phyloP scores from a whole-genome alignment of 2,329 filamentous ascomycete genomes.

The Phyllosticta citrichinensis region DNA sequence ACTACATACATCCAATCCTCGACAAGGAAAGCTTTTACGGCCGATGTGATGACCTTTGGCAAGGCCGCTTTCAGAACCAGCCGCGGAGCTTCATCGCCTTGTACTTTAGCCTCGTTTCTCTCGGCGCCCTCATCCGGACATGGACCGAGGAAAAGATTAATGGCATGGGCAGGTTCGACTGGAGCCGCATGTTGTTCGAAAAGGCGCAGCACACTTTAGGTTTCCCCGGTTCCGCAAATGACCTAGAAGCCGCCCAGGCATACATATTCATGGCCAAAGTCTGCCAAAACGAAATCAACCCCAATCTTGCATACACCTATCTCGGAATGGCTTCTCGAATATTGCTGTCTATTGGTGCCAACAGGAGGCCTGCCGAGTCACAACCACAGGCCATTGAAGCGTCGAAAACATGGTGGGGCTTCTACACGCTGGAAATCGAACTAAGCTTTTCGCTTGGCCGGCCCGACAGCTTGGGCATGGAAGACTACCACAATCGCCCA shows the following conservation, averaged over 20 bases:
- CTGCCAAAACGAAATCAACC: conserved; percentile 41
- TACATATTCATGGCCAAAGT: conserved; percentile 41
- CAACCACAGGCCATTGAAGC: conserved; percentile 3
- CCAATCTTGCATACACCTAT: conserved; percentile 40
- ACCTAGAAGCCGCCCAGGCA: conserved; percentile 40
- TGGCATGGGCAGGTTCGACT: conserved; percentile 36
- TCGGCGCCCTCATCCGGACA: conserved; percentile 37
- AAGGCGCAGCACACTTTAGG: conserved; percentile 32
- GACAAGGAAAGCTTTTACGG: conserved; percentile 36
- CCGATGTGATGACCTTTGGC: conserved; percentile 36
- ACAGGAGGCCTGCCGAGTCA: conserved; percentile 24
- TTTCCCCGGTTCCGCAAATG: conserved; percentile 33
- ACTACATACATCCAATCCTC: conserved; percentile 39
- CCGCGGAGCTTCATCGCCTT: conserved; percentile 36
- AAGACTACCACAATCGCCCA: conserved; percentile 39
- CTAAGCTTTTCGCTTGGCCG: conserved; percentile 40
- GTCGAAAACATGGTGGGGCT: conserved; percentile 15
- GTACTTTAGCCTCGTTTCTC: conserved; percentile 38
- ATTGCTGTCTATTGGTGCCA: conserved; percentile 39
- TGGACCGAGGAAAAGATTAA: conserved; percentile 35
- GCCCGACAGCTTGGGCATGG: conserved; percentile 39
- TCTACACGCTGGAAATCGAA: conserved; percentile 15
- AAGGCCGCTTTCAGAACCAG: conserved; percentile 21
- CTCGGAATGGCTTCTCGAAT: conserved; percentile 39
- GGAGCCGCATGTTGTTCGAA: conserved; percentile 38